These are phyloP conservation scores for Backusella tarrabulga DNA, from an alignment of 192 early-diverging fungal genomes.

Conservation along the genomic window DNA sequence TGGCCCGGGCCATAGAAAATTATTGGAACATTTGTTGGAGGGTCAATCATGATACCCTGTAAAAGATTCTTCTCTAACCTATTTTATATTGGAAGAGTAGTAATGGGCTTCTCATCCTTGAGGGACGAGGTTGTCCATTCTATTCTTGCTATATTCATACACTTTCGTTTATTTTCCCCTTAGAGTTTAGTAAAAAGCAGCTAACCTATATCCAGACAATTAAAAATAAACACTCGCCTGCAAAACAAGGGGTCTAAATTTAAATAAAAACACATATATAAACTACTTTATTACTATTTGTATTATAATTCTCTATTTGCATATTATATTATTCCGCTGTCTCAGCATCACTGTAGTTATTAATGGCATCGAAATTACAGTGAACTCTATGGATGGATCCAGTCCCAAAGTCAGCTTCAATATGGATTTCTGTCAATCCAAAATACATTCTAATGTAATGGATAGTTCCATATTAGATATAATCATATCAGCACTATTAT, in stretches of 20 bases:
- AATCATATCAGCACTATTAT: neutral
- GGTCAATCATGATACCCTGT: constrained; percentile 36
- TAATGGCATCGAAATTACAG: constrained; percentile 35
- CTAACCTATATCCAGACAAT: no score
- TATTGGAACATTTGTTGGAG: constrained; percentile 8
- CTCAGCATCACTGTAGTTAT: neutral
- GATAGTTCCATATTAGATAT: neutral
- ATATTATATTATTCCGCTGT: neutral
- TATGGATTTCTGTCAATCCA: constrained; percentile 47
- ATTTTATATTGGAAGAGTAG: neutral
- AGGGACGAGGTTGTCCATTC: neutral
- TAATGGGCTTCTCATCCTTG: neutral
- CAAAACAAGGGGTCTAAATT: no score
- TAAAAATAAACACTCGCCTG: no score
- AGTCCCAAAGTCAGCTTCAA: constrained; percentile 50
- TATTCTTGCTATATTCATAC: neutral
- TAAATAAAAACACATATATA: neutral
- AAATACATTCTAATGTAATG: constrained; percentile 45
- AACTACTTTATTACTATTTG: neutral
- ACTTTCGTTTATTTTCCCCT: no score
- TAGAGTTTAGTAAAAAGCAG: no score
- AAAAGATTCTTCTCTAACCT: neutral
- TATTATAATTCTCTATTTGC: neutral
- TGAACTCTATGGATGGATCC: constrained; percentile 22
- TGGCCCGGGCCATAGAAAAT: constrained; percentile 14